phyloP scores from a whole-genome alignment of 768 basidiomycete species.

The Lyophyllum decastes region DNA sequence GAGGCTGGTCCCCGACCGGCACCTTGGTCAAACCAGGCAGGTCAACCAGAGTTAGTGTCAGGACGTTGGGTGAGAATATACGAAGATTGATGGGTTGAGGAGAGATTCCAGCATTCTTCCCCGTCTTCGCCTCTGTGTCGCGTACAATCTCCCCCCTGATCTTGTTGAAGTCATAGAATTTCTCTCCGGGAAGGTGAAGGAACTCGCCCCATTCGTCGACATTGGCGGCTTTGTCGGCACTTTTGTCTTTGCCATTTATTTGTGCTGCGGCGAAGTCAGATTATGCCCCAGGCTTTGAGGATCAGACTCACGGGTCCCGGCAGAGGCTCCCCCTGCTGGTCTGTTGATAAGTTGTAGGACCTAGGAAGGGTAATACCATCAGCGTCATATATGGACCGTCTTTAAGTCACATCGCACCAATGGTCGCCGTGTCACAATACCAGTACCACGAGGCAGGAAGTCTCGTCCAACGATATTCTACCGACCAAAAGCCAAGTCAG shows the following conservation, averaged over 20 bases:
- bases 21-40: slow-evolving; percentile 95
- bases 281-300: background rate
- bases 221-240: slow-evolving; percentile 77
- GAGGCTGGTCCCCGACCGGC: slow-evolving; percentile 94
- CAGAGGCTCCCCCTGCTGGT: slow-evolving; percentile 47
- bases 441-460: slow-evolving; percentile 97
- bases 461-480: slow-evolving; percentile 98
- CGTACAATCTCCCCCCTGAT: slow-evolving; percentile 95
- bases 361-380: slow-evolving; percentile 34
- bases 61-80: slow-evolving; percentile 95
- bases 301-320: slow-evolving; percentile 40
- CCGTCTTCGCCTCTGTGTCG: slow-evolving; percentile 98
- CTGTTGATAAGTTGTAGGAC: slow-evolving; percentile 95
- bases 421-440: slow-evolving; percentile 97
- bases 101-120: slow-evolving; percentile 97
- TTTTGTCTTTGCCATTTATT: slow-evolving; percentile 49
- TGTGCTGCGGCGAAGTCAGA: slow-evolving; percentile 32
- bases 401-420: slow-evolving; percentile 55
- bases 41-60: slow-evolving; percentile 97
- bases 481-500: slow-evolving; percentile 8
- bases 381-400: background rate
- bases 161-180: slow-evolving; percentile 97
- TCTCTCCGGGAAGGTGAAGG: slow-evolving; percentile 93
- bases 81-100: slow-evolving; percentile 97
- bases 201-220: slow-evolving; percentile 99